Base-by-base conservation (phyloP, 768 basidiomycete genomes). In the Sporobolomyces roseus region DNA sequence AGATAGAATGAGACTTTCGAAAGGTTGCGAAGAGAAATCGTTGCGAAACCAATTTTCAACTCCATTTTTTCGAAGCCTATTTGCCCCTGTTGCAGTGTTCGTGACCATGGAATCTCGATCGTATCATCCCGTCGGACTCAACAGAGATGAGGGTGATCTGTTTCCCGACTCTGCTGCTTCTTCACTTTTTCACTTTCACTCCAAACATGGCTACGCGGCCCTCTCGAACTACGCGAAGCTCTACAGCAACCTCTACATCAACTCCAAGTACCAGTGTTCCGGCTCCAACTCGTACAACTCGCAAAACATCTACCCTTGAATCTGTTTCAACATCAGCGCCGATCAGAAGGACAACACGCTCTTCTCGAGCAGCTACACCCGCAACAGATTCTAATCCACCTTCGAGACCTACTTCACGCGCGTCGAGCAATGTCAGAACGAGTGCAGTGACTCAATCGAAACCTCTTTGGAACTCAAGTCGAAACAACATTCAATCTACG, bases 141-240 rank as follows among this genome's bases (percentile, higher is more conserved):
- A 9, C 38, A 9, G 9, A 9, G 38, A 41, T 9, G 38, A 41
- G 38, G 38, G 10, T 17, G 9, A 9, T 46, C 23, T 10, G 12
- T 46, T 46, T 23, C 23, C 45, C 21, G 12, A 13, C 45, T 6
- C 45, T 46, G 38, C 38, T 9, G 38, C 17, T 41, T 17, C 17
- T 17, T 41, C 38, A 29, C 4, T 41, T 14, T 23, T 19, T 21
- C 16, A 17, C 36, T 54, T 19, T 46, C 23, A 1, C 16, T 16
- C 10, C 60, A 25, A 46, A 25, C 3, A 68, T 68, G 67, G 29
- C 55, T 0, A 23, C 67, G 14, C 67, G 67, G 2, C 67, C 67
- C 0, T 63, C 67, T 36, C 17, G 67, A 8, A 58, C 61, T 7
- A 68, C 67, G 21, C 55, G 67, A 8, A 68, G 61, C 67, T 68